These are phyloP conservation scores for Plasmodium berghei DNA, from an alignment of 169 alveolate species.

Conservation along the genomic window DNA sequence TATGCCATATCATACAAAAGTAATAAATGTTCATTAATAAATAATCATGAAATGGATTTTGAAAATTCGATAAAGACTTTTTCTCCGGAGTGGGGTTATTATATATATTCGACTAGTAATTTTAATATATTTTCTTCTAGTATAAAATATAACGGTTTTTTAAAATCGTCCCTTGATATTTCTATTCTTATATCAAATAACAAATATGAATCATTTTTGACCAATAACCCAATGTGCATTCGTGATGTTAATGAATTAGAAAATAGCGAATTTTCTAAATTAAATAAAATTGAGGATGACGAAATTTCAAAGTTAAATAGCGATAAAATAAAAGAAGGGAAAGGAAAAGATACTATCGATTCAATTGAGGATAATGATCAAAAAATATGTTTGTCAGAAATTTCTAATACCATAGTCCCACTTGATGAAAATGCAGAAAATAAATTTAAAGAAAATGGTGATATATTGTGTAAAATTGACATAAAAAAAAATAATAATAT, in stretches of 20 bases:
- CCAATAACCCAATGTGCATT: not conserved
- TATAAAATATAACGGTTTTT: constrained; percentile 55
- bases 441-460: too few species aligned
- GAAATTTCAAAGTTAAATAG: too few species aligned
- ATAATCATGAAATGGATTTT: constrained; percentile 21
- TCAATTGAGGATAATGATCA: too few species aligned
- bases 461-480: too few species aligned
- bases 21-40: constrained; percentile 42
- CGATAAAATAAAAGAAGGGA: too few species aligned
- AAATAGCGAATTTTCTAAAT: not conserved
- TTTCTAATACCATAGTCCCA: too few species aligned
- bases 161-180: constrained; percentile 29
- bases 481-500: too few species aligned
- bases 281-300: too few species aligned
- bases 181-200: constrained; percentile 5
- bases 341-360: too few species aligned
- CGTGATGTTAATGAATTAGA: not conserved
- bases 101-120: constrained; percentile 63
- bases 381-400: too few species aligned
- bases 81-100: constrained; percentile 76
- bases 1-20: constrained; percentile 48
- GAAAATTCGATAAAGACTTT: constrained; percentile 30
- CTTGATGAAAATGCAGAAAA: too few species aligned
- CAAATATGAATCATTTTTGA: not conserved
- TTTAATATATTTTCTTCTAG: constrained; percentile 52